Evolutionary conservation across 2,329 filamentous ascomycete species (phyloP), one percentile per base, ranked within the genome.

Genomic region (Hypoxylon sp.): DNA sequence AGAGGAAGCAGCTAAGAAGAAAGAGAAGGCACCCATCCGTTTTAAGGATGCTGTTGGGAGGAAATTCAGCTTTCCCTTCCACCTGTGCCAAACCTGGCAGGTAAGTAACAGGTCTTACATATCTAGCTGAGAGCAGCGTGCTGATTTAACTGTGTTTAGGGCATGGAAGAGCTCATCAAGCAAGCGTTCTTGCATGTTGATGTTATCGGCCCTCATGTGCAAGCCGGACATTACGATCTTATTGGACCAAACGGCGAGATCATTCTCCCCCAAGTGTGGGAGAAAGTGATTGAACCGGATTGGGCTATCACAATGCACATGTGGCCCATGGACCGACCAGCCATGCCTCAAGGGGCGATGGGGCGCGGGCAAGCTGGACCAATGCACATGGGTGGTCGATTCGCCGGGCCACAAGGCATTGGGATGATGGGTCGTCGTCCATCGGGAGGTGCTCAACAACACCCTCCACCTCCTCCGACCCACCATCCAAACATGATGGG

Each of bases 11-110:
- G 80, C 79, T 69, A 83, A 83, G 71, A 80, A 79, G 68, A 86
- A 86, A 67, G 87, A 90, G 43, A 92, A 93, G 78, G 84, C 89
- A 46, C 93, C 92, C 2, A 93, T 97, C 78, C 91, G 90, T 72
- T 97, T 97, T 82, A 97, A 97, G 80, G 94, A 98, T 77, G 94
- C 94, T 0, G 89, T 98, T 14, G 93, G 93, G 32, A 87, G 94
- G 72, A 97, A 97, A 79, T 98, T 97, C 79, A 96, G 89, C 80
- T 97, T 98, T 76, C 94, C 94, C 1, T 97, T 91, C 80, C 89
- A 94, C 69, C 79, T 97, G 30, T 97, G 94, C 79, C 89, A 90
- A 75, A 96, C 90, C 2, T 97, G 93, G 93, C 83, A 85, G 82
- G 92, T 94, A 88, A 77, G 88, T 86, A 65, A 36, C 19, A 28